Evolutionary conservation across 257 asterid genomes (phyloP).

Genomic region (Solanum bukasovii): DNA sequence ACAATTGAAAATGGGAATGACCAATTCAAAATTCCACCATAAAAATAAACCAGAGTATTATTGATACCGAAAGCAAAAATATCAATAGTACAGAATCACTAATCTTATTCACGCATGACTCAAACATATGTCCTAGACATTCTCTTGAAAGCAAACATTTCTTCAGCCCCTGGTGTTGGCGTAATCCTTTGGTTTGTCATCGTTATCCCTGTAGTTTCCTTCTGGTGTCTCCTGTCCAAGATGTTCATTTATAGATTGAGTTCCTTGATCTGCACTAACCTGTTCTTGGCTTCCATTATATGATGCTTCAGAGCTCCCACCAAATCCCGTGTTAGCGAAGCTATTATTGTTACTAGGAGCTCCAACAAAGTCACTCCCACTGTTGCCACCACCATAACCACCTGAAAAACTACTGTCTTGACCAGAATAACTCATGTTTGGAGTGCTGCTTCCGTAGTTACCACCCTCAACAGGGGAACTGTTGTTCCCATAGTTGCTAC

Average conservation of each 20-base stretch:
- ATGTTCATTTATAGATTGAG: neutral
- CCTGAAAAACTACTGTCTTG: neutral
- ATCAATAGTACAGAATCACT: neutral
- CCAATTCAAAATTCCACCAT: neutral
- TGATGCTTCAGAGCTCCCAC: neutral
- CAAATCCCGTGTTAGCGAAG: neutral
- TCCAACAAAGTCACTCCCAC: neutral
- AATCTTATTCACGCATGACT: neutral
- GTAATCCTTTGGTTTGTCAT: conserved; percentile 4
- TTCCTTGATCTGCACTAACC: neutral
- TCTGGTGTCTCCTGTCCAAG: neutral
- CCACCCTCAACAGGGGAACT: neutral
- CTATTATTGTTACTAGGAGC: neutral
- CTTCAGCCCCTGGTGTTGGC: conserved; percentile 12
- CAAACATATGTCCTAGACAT: neutral
- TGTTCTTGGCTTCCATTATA: conserved; percentile 5
- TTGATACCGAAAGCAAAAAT: neutral
- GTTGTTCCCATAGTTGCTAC: neutral
- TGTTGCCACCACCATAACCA: neutral
- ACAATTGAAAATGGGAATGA: neutral
- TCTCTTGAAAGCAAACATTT: neutral
- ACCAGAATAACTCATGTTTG: neutral
- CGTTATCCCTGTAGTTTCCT: conserved; percentile 6
- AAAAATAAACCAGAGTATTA: neutral
- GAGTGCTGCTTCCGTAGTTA: neutral